These are phyloP conservation scores for Cyberlindnera xishuangbannaensis DNA, from an alignment of 805 yeast genomes.

Conservation along the genomic window DNA sequence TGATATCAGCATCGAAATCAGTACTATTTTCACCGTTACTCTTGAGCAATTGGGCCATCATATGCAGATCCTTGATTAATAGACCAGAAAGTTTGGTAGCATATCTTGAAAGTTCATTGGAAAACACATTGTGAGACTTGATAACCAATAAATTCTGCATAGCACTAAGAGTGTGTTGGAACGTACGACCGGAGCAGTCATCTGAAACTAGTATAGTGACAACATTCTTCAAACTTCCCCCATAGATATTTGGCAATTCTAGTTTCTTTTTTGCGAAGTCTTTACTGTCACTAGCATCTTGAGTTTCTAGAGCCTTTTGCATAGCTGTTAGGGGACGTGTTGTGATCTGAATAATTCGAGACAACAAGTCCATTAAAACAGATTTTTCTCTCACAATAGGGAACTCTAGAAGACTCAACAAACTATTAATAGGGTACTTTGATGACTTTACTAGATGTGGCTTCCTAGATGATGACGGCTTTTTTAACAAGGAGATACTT, in stretches of 20 bases:
- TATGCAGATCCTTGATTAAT: slow-evolving; percentile 50
- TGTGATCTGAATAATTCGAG: slow-evolving; percentile 69
- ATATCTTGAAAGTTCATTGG: slow-evolving; percentile 56
- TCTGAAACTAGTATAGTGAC: slow-evolving; percentile 68
- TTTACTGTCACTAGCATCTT: too few species aligned
- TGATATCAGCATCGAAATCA: slow-evolving; percentile 47
- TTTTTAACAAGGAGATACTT: slow-evolving; percentile 31
- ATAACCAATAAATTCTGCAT: slow-evolving; percentile 71
- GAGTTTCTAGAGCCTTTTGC: slow-evolving; percentile 34
- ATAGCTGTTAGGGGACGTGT: slow-evolving; percentile 65
- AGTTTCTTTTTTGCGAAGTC: slow-evolving; percentile 27
- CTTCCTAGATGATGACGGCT: slow-evolving; percentile 30
- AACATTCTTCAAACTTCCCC: slow-evolving; percentile 52
- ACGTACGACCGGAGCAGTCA: slow-evolving; percentile 80
- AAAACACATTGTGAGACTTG: slow-evolving; percentile 58
- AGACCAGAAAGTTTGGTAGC: slow-evolving; percentile 55
- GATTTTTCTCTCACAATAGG: slow-evolving; percentile 66
- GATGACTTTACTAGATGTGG: slow-evolving; percentile 33
- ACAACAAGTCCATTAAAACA: slow-evolving; percentile 67
- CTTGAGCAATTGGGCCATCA: slow-evolving; percentile 7
- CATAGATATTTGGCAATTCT: slow-evolving; percentile 60
- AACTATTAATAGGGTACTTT: slow-evolving; percentile 67
- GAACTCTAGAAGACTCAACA: slow-evolving; percentile 58
- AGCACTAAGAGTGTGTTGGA: slow-evolving; percentile 74
- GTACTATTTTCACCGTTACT: slow-evolving; percentile 27